Evolutionary conservation across 2,329 filamentous ascomycete species (phyloP).

Genomic region (Rutstroemia sp.): DNA sequence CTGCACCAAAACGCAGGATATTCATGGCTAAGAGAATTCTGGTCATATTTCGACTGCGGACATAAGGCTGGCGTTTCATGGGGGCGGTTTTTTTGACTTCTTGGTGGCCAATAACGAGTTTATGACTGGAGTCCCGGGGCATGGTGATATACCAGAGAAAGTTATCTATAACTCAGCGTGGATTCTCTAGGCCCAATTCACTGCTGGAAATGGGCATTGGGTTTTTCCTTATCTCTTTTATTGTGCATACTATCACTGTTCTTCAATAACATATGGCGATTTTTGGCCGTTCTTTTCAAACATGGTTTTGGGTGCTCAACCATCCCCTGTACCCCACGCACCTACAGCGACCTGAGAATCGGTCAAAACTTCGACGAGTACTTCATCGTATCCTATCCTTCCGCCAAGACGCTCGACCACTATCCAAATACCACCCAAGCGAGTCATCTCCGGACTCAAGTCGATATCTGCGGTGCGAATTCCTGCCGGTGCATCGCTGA

Average conservation of each 20-base stretch:
- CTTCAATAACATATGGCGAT: background rate
- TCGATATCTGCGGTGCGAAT: slow-evolving; percentile 70
- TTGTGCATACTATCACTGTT: slow-evolving; percentile 3
- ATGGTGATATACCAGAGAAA: slow-evolving; percentile 6
- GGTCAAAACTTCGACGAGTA: slow-evolving; percentile 44
- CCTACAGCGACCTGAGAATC: slow-evolving; percentile 28
- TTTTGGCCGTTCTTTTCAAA: background rate
- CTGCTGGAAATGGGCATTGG: background rate
- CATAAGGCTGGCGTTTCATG: background rate
- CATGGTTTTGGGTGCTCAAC: slow-evolving; percentile 3
- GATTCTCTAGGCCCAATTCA: background rate
- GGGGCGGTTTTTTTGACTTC: background rate
- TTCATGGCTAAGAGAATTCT: background rate
- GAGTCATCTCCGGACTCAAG: slow-evolving; percentile 55
- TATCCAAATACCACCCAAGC: slow-evolving; percentile 61
- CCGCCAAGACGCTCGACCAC: slow-evolving; percentile 73
- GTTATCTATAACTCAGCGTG: background rate
- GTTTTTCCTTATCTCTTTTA: background rate
- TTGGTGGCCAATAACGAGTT: background rate
- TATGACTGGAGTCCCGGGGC: slow-evolving; percentile 12
- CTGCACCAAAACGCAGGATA: background rate
- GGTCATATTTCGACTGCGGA: background rate
- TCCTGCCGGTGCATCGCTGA: slow-evolving; percentile 58
- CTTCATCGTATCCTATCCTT: slow-evolving; percentile 35
- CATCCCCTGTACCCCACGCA: slow-evolving; percentile 28